Evolutionary conservation across 139 green algal genomes (phyloP).

Genomic region (Desmodesmus armatus): DNA sequence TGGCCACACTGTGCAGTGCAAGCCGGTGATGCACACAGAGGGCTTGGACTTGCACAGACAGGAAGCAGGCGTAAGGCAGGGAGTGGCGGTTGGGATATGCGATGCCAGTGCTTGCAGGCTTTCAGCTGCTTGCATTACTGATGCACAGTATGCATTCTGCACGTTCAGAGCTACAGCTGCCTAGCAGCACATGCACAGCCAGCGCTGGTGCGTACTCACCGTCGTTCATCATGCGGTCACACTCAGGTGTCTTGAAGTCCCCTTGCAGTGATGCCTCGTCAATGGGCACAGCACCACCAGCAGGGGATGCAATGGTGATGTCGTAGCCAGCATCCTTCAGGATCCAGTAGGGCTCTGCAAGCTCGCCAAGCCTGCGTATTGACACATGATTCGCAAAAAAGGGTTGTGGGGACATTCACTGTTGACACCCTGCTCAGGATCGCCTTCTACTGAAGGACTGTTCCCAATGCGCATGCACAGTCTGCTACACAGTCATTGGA

Average conservation of each 20-base stretch:
- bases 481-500: too few species aligned
- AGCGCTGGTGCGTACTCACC: slow-evolving; percentile 36
- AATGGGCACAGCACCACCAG: slow-evolving; percentile 50
- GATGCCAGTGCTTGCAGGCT: too few species aligned
- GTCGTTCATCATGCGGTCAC: slow-evolving; percentile 42
- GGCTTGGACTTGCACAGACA: too few species aligned
- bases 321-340: slow-evolving; percentile 51
- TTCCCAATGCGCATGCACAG: not conserved
- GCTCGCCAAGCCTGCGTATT: slow-evolving; percentile 49
- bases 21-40: too few species aligned
- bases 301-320: slow-evolving; percentile 37
- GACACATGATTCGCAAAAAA: not conserved
- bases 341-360: slow-evolving; percentile 57
- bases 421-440: not conserved
- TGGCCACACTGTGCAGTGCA: too few species aligned
- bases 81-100: too few species aligned
- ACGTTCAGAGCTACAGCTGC: too few species aligned
- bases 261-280: slow-evolving; percentile 36
- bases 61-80: too few species aligned
- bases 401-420: not conserved
- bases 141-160: too few species aligned
- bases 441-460: not conserved
- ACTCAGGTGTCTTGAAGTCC: slow-evolving; percentile 28
- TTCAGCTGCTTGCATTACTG: too few species aligned
- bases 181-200: not conserved